phyloP scores from a whole-genome alignment of 345 rosid genomes.

The Abelmoschus esculentus region DNA sequence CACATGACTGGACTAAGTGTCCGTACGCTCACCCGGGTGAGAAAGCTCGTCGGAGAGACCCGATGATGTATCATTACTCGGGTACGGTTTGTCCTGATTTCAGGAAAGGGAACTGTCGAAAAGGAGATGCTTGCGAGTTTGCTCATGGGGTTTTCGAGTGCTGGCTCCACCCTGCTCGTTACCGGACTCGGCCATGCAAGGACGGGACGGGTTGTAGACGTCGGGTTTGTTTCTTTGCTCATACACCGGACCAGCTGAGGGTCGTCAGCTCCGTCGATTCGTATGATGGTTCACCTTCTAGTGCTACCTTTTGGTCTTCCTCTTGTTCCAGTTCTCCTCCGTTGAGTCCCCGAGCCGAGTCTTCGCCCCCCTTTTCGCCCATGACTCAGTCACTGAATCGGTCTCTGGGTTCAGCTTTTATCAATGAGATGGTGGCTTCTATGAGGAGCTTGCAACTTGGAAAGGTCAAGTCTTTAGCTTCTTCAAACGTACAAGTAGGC shows the following conservation, averaged over 20 bases:
- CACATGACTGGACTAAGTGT: slow-evolving; percentile 83
- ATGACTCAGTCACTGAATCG: slow-evolving; percentile 43
- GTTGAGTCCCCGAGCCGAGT: slow-evolving; percentile 29
- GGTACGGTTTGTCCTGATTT: slow-evolving; percentile 84
- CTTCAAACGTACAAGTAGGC: slow-evolving; percentile 17
- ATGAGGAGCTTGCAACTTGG: slow-evolving; percentile 59
- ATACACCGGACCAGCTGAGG: slow-evolving; percentile 78
- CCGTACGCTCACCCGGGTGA: too few relatives aligned
- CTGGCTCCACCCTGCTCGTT: slow-evolving; percentile 91
- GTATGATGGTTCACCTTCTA: slow-evolving; percentile 37
- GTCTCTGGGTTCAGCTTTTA: slow-evolving; percentile 41
- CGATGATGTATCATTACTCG: slow-evolving; percentile 65
- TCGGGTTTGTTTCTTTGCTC: slow-evolving; percentile 88
- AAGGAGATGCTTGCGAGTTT: slow-evolving; percentile 77
- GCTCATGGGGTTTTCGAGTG: slow-evolving; percentile 97
- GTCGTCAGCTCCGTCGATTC: slow-evolving; percentile 34
- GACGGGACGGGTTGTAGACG: slow-evolving; percentile 65
- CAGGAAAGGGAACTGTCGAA: slow-evolving; percentile 61
- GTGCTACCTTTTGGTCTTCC: slow-evolving; percentile 21
- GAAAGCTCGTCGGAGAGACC: slow-evolving; percentile 56
- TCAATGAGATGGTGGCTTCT: slow-evolving; percentile 35
- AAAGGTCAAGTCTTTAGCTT: slow-evolving; percentile 28
- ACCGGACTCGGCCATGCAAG: slow-evolving; percentile 89
- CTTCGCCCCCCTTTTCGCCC: slow-evolving; percentile 55
- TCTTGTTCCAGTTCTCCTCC: slow-evolving; percentile 38